Conservation (phyloP, 441 rosid species). For the Brassica balearica region DNA sequence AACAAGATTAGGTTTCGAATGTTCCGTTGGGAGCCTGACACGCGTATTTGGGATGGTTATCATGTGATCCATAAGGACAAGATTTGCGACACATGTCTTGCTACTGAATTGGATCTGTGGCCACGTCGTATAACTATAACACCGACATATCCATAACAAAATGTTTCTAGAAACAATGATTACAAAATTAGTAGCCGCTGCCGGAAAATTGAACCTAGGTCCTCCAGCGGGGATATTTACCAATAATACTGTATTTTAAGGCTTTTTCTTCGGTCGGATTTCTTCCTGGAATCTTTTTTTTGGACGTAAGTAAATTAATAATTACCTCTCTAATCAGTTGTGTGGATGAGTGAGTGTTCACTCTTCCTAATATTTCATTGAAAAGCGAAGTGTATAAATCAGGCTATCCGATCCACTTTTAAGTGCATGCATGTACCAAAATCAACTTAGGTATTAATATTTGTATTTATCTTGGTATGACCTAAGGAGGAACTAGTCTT, state of each 20-base stretch:
- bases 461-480: neutral
- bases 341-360: neutral
- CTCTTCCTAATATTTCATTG: neutral
- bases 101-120: neutral
- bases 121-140: conserved; percentile 13
- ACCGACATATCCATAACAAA: neutral
- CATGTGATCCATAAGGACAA: conserved; percentile 17
- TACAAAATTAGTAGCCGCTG: neutral
- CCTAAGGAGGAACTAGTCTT: neutral
- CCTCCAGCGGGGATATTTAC: too few species aligned
- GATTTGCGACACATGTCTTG: conserved; percentile 19
- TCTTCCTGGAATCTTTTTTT: neutral
- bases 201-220: too few species aligned
- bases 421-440: neutral
- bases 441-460: neutral
- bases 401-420: neutral
- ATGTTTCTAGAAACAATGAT: neutral
- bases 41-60: neutral
- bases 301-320: too few species aligned
- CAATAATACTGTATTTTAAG: neutral
- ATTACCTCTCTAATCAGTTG: too few species aligned
- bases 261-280: neutral
- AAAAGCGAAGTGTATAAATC: neutral
- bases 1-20: conserved; percentile 1
- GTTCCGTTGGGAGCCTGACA: conserved; percentile 1